phyloP scores from a whole-genome alignment of 257 asterid genomes.

The Scutellaria baicalensis region DNA sequence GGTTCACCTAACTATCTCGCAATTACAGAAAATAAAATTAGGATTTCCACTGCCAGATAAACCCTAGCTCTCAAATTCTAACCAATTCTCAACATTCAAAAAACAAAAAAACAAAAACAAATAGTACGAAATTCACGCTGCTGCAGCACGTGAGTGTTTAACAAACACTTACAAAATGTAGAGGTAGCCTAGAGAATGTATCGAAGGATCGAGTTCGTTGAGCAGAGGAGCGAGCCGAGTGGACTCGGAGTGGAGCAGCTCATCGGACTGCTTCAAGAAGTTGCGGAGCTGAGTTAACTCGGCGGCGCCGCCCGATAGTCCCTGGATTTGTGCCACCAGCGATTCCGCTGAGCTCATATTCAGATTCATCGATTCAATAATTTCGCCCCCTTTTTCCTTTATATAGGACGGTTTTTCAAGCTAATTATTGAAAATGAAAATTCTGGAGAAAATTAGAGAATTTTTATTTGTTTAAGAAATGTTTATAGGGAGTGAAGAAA shows the following conservation, averaged over 20 bases:
- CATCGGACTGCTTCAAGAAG: constrained; percentile 68
- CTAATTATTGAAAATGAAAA: constrained; percentile 6
- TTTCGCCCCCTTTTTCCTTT: neutral
- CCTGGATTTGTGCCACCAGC: constrained; percentile 76
- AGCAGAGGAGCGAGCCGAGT: constrained; percentile 52
- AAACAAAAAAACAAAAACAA: neutral
- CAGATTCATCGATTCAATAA: constrained; percentile 42
- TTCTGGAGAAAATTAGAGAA: neutral
- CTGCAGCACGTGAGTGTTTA: neutral
- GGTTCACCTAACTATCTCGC: neutral
- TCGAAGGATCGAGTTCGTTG: constrained; percentile 58
- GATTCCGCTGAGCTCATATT: constrained; percentile 65
- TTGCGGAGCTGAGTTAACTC: constrained; percentile 63
- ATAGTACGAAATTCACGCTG: neutral
- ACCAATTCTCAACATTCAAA: neutral
- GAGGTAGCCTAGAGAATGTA: constrained; percentile 81
- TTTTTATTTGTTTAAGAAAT: neutral
- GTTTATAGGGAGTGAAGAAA: neutral
- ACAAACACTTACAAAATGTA: constrained; percentile 45
- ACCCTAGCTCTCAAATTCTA: constrained; percentile 16
- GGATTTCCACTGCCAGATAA: neutral
- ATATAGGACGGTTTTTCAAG: neutral
- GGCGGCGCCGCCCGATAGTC: constrained; percentile 40
- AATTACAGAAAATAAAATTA: neutral
- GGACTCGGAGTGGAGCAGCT: constrained; percentile 55